A percentile compares a stretch with the other conserved stretches of the same genome.
phyloP scores from a whole-genome alignment of 2,329 filamentous ascomycete species.

The Amauroascus verrucosus region DNA sequence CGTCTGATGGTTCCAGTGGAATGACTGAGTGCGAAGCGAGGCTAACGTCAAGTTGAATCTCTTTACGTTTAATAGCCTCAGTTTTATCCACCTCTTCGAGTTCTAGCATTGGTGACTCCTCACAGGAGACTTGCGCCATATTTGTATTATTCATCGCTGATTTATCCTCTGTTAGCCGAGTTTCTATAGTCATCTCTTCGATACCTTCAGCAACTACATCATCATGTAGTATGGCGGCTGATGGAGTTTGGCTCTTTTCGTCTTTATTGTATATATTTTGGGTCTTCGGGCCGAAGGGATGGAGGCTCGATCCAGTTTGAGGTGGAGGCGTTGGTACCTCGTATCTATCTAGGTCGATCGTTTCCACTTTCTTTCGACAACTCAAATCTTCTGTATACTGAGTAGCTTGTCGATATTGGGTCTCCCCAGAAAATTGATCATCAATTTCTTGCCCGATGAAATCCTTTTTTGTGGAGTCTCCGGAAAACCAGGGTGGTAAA shows the following conservation, averaged over 20 bases:
- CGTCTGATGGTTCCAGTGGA: not conserved
- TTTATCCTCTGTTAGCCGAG: not conserved
- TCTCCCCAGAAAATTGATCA: constrained; percentile 15
- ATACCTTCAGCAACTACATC: not conserved
- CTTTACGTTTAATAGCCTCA: not conserved
- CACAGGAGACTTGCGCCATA: not conserved
- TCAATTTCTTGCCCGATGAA: constrained; percentile 27
- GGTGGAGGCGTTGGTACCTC: not conserved
- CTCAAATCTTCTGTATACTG: constrained; percentile 19
- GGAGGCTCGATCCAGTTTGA: not conserved
- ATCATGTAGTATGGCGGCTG: not conserved
- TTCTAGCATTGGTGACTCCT: constrained; percentile 38
- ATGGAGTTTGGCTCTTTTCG: not conserved
- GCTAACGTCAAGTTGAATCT: not conserved
- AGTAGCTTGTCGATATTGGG: constrained; percentile 20
- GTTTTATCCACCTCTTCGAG: constrained; percentile 41
- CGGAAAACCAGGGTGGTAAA: constrained; percentile 40
- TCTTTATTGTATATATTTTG: not conserved
- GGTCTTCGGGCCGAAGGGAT: not conserved
- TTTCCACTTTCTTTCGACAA: constrained; percentile 8
- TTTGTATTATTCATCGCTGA: not conserved
- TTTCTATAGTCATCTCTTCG: not conserved
- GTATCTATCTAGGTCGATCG: constrained; percentile 15
- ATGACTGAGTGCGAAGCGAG: not conserved
- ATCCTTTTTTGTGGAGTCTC: constrained; percentile 24